Evolutionary conservation across 306 rosid genomes (phyloP).

Genomic region (Prunus campanulata): DNA sequence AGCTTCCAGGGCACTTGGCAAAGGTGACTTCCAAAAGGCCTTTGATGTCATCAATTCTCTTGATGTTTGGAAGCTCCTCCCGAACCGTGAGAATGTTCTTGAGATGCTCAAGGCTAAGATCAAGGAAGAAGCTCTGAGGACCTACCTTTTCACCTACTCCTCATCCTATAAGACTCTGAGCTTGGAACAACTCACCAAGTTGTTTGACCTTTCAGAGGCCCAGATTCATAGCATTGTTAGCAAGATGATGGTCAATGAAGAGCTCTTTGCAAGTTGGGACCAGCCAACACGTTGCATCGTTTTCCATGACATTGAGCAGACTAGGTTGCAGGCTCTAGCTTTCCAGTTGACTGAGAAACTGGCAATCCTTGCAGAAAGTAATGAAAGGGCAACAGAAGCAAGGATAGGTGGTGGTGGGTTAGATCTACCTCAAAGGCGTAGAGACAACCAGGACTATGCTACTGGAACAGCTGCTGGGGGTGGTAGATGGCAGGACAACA

Average conservation of each 20-base stretch:
- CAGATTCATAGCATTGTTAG: conserved; percentile 68
- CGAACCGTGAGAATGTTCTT: conserved; percentile 52
- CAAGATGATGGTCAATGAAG: conserved; percentile 93
- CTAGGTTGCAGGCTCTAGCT: conserved; percentile 72
- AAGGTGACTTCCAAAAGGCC: conserved; percentile 74
- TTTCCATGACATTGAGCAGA: conserved; percentile 47
- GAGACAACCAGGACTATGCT: conserved; percentile 83
- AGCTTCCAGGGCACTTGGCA: conserved; percentile 73
- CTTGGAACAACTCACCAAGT: conserved; percentile 59
- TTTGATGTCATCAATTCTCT: conserved; percentile 67
- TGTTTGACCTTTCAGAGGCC: conserved; percentile 71
- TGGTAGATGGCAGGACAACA: conserved; percentile 80
- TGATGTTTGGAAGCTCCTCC: conserved; percentile 86
- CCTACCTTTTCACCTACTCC: conserved; percentile 81
- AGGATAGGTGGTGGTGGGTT: conserved; percentile 85
- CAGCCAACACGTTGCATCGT: conserved; percentile 43
- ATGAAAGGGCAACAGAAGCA: conserved; percentile 89
- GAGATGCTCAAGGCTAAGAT: conserved; percentile 79
- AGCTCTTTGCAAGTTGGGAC: conserved; percentile 68
- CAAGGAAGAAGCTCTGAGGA: conserved; percentile 91
- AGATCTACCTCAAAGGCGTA: conserved; percentile 76
- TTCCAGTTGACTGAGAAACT: conserved; percentile 86
- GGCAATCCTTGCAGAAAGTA: conserved; percentile 78
- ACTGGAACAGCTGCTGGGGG: conserved; percentile 41
- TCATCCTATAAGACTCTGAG: conserved; percentile 79